These are phyloP conservation scores for Cylindrotheca closterium DNA, from an alignment of 108 stramenopile species.

Conservation along the genomic window DNA sequence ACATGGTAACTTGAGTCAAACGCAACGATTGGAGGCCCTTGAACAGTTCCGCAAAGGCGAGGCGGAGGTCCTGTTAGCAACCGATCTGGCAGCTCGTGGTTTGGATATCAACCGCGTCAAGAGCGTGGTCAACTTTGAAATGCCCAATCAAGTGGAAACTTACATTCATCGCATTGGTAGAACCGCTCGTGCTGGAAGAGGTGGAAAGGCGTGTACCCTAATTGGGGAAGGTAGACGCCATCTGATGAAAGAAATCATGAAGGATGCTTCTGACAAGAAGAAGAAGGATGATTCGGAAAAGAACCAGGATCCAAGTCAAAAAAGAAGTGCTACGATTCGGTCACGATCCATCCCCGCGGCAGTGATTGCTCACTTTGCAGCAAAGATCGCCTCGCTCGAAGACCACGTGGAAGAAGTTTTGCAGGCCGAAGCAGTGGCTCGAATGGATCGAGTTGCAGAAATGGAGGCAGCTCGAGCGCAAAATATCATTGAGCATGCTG, in stretches of 20 bases:
- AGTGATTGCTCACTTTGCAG: conserved; percentile 78
- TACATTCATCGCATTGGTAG: conserved; percentile 98
- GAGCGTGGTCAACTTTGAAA: conserved; percentile 96
- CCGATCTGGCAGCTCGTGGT: conserved; percentile 97
- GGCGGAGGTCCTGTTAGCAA: conserved; percentile 91
- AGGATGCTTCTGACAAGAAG: conserved; percentile 82
- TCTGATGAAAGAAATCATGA: conserved; percentile 89
- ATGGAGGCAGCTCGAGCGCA: conserved; percentile 82
- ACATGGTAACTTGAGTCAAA: conserved; percentile 93
- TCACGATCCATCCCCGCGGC: conserved; percentile 80
- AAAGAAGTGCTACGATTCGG: conserved; percentile 47
- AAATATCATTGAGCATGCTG: conserved; percentile 80
- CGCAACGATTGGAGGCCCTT: conserved; percentile 87
- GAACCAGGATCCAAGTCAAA: conserved; percentile 4
- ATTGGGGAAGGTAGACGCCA: conserved; percentile 90
- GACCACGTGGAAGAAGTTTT: conserved; percentile 73
- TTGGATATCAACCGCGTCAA: conserved; percentile 89
- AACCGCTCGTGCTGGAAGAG: conserved; percentile 95
- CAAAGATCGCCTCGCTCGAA: conserved; percentile 82
- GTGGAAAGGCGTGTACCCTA: conserved; percentile 90
- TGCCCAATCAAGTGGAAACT: conserved; percentile 91
- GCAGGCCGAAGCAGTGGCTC: conserved; percentile 83
- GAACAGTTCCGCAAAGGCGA: conserved; percentile 88
- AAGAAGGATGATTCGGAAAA: conserved; percentile 14
- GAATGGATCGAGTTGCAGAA: conserved; percentile 84